Percentiles rank a stretch among this genome's conserved stretches.
phyloP scores from a whole-genome alignment of 2,329 filamentous ascomycete species.

The Venturia asperata region DNA sequence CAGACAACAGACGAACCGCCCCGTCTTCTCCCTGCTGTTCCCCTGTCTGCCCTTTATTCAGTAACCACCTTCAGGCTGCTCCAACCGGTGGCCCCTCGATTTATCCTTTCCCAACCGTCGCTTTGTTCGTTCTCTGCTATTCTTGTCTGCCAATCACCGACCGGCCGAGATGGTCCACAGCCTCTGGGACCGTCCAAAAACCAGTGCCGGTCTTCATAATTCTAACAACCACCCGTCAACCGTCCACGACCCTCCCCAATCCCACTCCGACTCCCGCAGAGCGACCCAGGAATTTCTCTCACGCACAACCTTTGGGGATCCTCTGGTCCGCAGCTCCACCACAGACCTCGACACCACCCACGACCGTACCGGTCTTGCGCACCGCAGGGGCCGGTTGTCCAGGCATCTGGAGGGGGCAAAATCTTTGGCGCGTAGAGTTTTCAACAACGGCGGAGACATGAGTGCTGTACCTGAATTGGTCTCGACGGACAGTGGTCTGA shows the following conservation, averaged over 20 bases:
- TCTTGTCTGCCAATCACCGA: neutral
- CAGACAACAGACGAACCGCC: neutral
- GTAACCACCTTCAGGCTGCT: neutral
- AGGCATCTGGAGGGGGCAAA: neutral
- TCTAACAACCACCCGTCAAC: constrained; percentile 4
- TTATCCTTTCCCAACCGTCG: neutral
- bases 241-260: neutral
- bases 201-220: neutral
- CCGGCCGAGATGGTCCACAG: constrained; percentile 12
- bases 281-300: constrained; percentile 12
- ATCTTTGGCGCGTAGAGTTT: constrained; percentile 1
- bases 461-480: constrained; percentile 5
- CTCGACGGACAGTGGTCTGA: constrained; percentile 6
- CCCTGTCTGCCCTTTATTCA: neutral
- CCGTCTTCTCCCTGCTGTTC: neutral
- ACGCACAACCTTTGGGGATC: neutral
- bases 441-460: constrained; percentile 14
- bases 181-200: constrained; percentile 8
- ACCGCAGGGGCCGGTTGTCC: neutral
- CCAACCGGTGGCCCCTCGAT: neutral
- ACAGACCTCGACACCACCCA: constrained; percentile 2
- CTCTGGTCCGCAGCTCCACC: neutral
- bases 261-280: constrained; percentile 4
- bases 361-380: constrained; percentile 1
- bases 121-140: constrained; percentile 1